A percentile compares a stretch with the other conserved stretches of the same genome.
phyloP scores from a whole-genome alignment of 805 yeast species.

The Saccharomycopsis fibuligera region DNA sequence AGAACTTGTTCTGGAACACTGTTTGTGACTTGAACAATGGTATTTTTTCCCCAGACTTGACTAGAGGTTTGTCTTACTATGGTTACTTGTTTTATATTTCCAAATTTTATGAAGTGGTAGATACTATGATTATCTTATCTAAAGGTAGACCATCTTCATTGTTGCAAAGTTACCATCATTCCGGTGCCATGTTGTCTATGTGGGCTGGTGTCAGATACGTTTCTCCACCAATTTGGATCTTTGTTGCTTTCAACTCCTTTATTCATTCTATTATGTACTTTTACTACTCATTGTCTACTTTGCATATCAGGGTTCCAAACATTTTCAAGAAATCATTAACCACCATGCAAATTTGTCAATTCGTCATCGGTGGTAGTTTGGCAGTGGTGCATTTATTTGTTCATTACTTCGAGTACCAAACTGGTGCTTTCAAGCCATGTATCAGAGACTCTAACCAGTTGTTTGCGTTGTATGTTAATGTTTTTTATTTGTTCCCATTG shows the following conservation, averaged over 20 bases:
- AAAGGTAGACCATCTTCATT: slow-evolving; percentile 64
- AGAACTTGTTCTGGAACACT: slow-evolving; percentile 47
- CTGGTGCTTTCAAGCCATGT: slow-evolving; percentile 41
- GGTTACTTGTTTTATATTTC: slow-evolving; percentile 65
- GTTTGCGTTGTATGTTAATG: slow-evolving; percentile 55
- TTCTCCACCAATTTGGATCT: slow-evolving; percentile 75
- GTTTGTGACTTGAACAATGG: slow-evolving; percentile 57
- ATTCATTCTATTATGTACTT: slow-evolving; percentile 72
- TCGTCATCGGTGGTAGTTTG: slow-evolving; percentile 59
- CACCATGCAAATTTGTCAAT: slow-evolving; percentile 62
- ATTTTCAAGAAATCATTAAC: slow-evolving; percentile 54
- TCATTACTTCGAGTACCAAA: slow-evolving; percentile 45
- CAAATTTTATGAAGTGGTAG: slow-evolving; percentile 66
- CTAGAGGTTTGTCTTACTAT: slow-evolving; percentile 46
- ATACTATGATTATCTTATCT: slow-evolving; percentile 57
- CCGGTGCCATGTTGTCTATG: slow-evolving; percentile 78
- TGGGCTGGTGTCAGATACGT: slow-evolving; percentile 69
- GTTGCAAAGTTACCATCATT: slow-evolving; percentile 69
- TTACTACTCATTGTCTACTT: slow-evolving; percentile 56
- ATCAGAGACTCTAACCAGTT: slow-evolving; percentile 54
- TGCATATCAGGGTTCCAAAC: slow-evolving; percentile 51
- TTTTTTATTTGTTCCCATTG: slow-evolving; percentile 59
- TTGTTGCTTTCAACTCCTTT: slow-evolving; percentile 73
- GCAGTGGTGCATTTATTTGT: slow-evolving; percentile 62
- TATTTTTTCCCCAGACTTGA: slow-evolving; percentile 35